phyloP scores from a whole-genome alignment of 78 protist species.

The Dictyostelium capitatum region DNA sequence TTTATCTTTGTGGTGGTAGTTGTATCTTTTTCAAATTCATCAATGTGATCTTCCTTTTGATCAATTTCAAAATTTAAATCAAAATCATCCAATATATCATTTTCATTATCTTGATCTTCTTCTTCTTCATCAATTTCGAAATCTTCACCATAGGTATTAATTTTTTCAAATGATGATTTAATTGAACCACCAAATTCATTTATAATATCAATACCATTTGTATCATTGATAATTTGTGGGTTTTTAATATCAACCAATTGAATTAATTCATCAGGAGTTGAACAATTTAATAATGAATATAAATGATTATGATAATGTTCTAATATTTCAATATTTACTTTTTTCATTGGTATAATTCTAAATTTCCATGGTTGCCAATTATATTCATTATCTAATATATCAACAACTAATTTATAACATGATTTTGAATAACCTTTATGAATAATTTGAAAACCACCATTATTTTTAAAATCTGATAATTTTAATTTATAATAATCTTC shows the following conservation, averaged over 20 bases:
- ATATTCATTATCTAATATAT: not conserved
- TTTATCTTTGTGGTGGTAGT: no score
- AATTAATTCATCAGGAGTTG: not conserved
- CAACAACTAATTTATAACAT: not conserved
- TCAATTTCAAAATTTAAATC: not conserved
- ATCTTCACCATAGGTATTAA: not conserved
- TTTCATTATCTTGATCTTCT: not conserved
- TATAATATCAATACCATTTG: not conserved
- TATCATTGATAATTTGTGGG: not conserved
- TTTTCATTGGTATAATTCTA: not conserved
- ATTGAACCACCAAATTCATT: conserved; percentile 26
- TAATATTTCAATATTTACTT: not conserved
- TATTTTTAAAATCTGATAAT: not conserved
- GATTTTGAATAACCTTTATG: not conserved
- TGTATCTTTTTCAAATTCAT: not conserved
- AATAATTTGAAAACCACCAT: conserved; percentile 6
- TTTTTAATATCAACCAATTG: not conserved
- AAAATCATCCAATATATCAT: not conserved
- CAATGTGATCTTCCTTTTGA: not conserved
- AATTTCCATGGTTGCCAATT: conserved; percentile 16
- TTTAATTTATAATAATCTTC: conserved; percentile 15
- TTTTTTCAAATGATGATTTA: not conserved
- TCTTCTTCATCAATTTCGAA: not conserved
- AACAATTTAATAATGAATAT: not conserved
- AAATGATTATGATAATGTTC: not conserved